Conservation (phyloP, 352 stramenopile genomes). For the Phytophthora cactorum region DNA sequence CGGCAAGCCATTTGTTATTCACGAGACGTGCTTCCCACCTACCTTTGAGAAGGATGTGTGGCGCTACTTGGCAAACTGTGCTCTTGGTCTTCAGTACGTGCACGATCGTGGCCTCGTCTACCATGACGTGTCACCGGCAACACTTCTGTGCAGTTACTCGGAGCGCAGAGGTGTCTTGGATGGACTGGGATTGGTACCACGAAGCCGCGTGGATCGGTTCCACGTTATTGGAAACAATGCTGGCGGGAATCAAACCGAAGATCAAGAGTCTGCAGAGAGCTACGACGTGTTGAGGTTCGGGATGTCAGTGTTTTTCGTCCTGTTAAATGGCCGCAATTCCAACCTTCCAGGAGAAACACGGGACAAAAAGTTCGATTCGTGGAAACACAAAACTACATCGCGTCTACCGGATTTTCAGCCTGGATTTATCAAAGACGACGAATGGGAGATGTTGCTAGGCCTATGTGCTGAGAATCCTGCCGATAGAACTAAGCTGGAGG, state of each 20-base stretch:
- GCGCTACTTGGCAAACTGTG: slow-evolving; percentile 31
- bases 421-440: slow-evolving; percentile 21
- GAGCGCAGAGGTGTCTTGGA: slow-evolving; percentile 32
- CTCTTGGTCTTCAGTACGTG: slow-evolving; percentile 42
- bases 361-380: slow-evolving; percentile 32
- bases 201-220: slow-evolving; percentile 23
- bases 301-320: slow-evolving; percentile 29
- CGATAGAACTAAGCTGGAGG: slow-evolving; percentile 23
- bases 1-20: slow-evolving; percentile 41
- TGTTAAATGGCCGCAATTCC: slow-evolving; percentile 27
- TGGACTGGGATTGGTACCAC: slow-evolving; percentile 26
- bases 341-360: slow-evolving; percentile 22
- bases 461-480: slow-evolving; percentile 21
- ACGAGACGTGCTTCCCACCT: slow-evolving; percentile 31
- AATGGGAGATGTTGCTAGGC: slow-evolving; percentile 31
- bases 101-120: slow-evolving; percentile 41
- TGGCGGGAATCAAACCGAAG: slow-evolving; percentile 1
- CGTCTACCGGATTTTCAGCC: slow-evolving; percentile 23
- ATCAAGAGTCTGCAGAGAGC: slow-evolving; percentile 17
- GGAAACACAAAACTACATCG: slow-evolving; percentile 28
- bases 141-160: slow-evolving; percentile 29
- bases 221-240: slow-evolving; percentile 13
- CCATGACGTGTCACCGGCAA: slow-evolving; percentile 23
- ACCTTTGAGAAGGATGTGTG: slow-evolving; percentile 38
- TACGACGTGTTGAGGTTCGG: slow-evolving; percentile 33